Base-by-base conservation (phyloP, 805 yeast genomes). In the Yueomyces sp. region DNA sequence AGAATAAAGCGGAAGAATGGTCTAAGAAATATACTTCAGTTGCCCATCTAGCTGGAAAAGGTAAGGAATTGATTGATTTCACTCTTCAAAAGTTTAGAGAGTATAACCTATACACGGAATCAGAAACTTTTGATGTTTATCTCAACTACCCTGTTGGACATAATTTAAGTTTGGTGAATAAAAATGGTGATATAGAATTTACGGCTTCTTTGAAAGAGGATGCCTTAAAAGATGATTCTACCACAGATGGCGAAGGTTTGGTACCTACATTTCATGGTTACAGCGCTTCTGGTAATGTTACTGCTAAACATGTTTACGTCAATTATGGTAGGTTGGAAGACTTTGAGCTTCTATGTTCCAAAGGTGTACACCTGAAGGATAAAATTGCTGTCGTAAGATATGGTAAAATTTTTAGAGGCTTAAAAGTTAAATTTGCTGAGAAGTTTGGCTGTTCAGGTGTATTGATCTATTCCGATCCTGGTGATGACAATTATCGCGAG, bases 251-350 rank as follows among this genome's bases (percentile, higher is more conserved):
- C 57, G 66, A 66, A 30, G 74, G 70, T 46, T 59, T 69, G 34
- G 70, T 80, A 28, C 88, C 87, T 11, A 78, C 86, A 0, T 84
- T 83, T 65, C 79, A 80, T 55, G 87, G 85, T 1, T 83, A 80
- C 53, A 77, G 85, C 4, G 87, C 84, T 7, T 70, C 73, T 44
- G 94, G 92, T 37, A 80, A 81, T 52, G 84, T 77, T 39, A 80
- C 86, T 4, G 82, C 77, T 2, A 64, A 73, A 47, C 74, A 70
- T 47, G 70, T 83, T 4, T 83, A 74, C 57, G 85, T 77, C 40
- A 80, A 83, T 57, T 80, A 76, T 58, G 92, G 92, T 44, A 69
- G 76, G 3, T 65, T 62, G 43, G 70, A 70, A 42, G 92, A 83
- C 54, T 83, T 73, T 46, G 72, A 70, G 28, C 46, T 56, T 3